Base-by-base conservation (phyloP, 106 monocot species). In the Apostasia shenzhenica region DNA sequence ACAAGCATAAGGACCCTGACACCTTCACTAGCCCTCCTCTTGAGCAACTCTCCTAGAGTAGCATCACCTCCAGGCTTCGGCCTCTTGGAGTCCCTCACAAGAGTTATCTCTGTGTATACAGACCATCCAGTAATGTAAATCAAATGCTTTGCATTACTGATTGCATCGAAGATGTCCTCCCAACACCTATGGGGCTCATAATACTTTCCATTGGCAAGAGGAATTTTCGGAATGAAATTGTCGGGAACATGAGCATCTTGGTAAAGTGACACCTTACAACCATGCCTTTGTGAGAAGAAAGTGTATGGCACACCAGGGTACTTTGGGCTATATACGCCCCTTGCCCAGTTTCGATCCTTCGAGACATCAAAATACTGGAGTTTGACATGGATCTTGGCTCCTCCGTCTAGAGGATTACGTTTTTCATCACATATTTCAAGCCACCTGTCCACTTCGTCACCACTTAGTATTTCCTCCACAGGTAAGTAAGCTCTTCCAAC, bases 41-140 rank as follows among this genome's bases (percentile, higher is more conserved):
- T 75, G 3, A 75, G 68, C 38, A 75, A 12, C 53, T 75, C 75
- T 9, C 75, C 75, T 44, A 75, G 44, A 8, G 75, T 75, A 68
- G 57, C 61, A 75, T 75, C 75, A 11, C 75, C 75, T 0, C 75
- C 75, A 10, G 75, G 75, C 14, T 67, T 75, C 44, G 68, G 75
- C 68, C 75, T 75, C 26, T 45, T 75, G 11, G 54, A 68, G 38
- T 75, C 75, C 58, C 75, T 75, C 4, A 75, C 26, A 8, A 75
- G 53, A 68, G 68, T 61, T 51, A 75, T 75, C 66, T 68, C 75
- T 6, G 75, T 61, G 50, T 75, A 75, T 6, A 75, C 75, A 2
- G 75, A 75, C 75, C 75, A 75, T 10, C 75, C 75, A 26, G 75
- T 75, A 9, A 77, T 71, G 70, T 77, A 77, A 50, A 77, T 77